Conservation (phyloP, 2,329 filamentous ascomycete genomes). For the Sclerotinia borealis region DNA sequence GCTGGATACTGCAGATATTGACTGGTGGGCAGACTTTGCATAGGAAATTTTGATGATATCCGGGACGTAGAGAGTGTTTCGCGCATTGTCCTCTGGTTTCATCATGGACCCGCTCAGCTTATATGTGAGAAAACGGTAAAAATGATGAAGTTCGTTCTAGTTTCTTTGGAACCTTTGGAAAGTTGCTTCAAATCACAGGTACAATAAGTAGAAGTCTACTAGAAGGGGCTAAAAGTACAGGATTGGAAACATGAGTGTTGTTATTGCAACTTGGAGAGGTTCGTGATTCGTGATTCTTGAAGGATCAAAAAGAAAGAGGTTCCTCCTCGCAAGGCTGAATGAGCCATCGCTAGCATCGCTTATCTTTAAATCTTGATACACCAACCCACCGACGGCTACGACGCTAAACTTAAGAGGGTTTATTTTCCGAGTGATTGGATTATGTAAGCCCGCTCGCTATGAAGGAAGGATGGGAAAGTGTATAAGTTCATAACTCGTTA, state of each 20-base stretch:
- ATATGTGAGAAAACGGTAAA: not conserved
- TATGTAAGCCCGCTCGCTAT: no score
- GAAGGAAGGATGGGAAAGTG: not conserved
- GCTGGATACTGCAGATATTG: not conserved
- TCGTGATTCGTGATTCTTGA: not conserved
- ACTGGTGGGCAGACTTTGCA: not conserved
- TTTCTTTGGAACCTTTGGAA: not conserved
- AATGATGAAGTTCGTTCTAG: not conserved
- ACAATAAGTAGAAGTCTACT: not conserved
- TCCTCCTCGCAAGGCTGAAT: slow-evolving; percentile 1
- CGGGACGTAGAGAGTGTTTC: slow-evolving; percentile 9
- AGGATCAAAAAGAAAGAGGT: not conserved
- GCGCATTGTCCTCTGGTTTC: slow-evolving; percentile 11
- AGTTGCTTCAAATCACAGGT: not conserved
- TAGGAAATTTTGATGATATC: slow-evolving; percentile 4
- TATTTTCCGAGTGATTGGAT: not conserved
- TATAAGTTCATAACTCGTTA: not conserved
- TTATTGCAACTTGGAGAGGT: not conserved
- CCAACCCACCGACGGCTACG: no score
- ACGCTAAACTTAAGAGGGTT: not conserved
- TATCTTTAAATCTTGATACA: no score
- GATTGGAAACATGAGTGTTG: not conserved
- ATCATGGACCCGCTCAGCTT: slow-evolving; percentile 5
- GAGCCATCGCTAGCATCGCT: not conserved
- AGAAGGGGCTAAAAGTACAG: no score